phyloP scores from a whole-genome alignment of 1,284 basidiomycete species.

The Tilletiaria anomala region DNA sequence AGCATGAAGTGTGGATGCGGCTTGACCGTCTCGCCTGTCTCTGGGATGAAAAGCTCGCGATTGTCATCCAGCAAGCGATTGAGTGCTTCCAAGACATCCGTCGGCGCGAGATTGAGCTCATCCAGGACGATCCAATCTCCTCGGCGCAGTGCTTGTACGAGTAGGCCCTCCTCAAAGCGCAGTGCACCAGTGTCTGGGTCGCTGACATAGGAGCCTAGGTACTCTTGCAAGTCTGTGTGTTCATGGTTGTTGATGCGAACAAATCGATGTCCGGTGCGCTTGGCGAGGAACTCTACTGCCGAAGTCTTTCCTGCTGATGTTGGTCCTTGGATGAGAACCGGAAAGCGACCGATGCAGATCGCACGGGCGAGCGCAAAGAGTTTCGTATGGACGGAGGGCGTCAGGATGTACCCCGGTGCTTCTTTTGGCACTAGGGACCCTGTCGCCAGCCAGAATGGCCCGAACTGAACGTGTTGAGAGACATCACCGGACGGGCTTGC shows the following conservation, averaged over 20 bases:
- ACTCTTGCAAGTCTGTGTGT: constrained; percentile 96
- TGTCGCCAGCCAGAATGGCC: constrained; percentile 75
- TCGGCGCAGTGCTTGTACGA: constrained; percentile 77
- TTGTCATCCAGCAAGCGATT: constrained; percentile 96
- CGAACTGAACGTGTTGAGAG: constrained; percentile 53
- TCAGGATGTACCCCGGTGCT: constrained; percentile 73
- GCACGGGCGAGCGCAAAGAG: constrained; percentile 82
- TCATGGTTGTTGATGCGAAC: constrained; percentile 99
- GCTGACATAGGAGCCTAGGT: constrained; percentile 89
- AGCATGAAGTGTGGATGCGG: constrained; percentile 96
- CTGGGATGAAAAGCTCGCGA: constrained; percentile 84
- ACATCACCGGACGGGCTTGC: constrained; percentile 12
- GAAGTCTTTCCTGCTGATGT: constrained; percentile 97
- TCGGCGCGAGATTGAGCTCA: constrained; percentile 92
- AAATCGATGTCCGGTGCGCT: constrained; percentile 83
- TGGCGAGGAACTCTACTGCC: constrained; percentile 87
- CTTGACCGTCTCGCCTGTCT: constrained; percentile 83
- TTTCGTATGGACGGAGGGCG: constrained; percentile 90
- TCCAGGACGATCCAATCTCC: constrained; percentile 98
- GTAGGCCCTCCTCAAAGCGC: constrained; percentile 73
- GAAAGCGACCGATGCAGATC: constrained; percentile 73
- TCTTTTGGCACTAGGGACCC: constrained; percentile 51
- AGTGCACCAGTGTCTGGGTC: constrained; percentile 82
- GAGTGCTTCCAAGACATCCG: constrained; percentile 91
- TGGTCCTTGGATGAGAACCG: constrained; percentile 92